Base-by-base conservation (phyloP, 345 rosid genomes). In the Eucalyptus sideroxylon region DNA sequence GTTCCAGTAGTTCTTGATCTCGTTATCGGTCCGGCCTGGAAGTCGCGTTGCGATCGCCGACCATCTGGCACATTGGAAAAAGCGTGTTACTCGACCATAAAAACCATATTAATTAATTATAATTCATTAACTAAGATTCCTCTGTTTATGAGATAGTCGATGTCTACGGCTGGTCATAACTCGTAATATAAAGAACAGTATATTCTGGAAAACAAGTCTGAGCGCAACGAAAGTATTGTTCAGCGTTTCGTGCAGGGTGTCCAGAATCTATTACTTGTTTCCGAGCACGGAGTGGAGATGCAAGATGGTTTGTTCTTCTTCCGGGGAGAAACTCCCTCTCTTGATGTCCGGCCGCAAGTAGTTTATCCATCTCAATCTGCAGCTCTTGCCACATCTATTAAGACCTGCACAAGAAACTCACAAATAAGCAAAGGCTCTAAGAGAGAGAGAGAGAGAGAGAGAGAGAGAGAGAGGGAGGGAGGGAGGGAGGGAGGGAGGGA, bases 21-120 rank as follows among this genome's bases (percentile, higher is more conserved):
- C 98, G 37, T 96, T 96, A 62, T 96, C 98, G 1, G 98, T 96
- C 91, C 98, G 91, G 89, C 98, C 98, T 2, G 98, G 98, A 81
- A 96, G 93, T 37, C 94, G 94, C 53, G 95, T 93, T 26, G 98
- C 97, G 89, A 96, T 96, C 1, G 97, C 94, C 7, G 98, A 96
- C 98, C 98, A 96, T 91, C 98, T 96, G 49, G 24, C 30, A 13
- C 27, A 88, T 45, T 44, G 30, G 24, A 56, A 88, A 59, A 59
- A 47, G 34, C n/a, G n/a, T 1, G 30, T 77, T 40, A 77, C 30
- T 40, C 47, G 27, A 77, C 16, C 47, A 21, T 40, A 21, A 21
- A 13, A 77, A 40, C 27, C 85, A 65, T n/a, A 65, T 16, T 30
- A 30, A 62, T 30, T 14, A 62, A 27, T n/a, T 65, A 65, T 2